Evolutionary conservation across 257 asterid genomes (phyloP).

Genomic region (Thymus quinquecostatus): DNA sequence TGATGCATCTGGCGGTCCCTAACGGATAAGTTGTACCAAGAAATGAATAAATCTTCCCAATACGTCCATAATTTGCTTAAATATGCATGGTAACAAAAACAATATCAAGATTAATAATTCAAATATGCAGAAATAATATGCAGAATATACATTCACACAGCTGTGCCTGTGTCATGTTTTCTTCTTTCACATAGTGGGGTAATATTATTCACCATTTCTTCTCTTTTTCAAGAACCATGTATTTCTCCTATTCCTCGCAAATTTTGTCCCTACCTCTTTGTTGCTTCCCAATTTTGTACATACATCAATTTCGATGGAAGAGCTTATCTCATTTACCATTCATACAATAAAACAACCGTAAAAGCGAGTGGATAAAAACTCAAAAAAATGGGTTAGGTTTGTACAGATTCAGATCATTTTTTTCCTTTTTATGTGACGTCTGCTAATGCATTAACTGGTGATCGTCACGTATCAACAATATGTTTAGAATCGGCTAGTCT

Average conservation of each 20-base stretch:
- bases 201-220: slow-evolving; percentile 21
- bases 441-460: too few species aligned
- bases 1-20: too few species aligned
- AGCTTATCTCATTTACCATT: not conserved
- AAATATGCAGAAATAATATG: too few species aligned
- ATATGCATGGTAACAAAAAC: too few species aligned
- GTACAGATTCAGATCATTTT: too few species aligned
- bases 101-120: too few species aligned
- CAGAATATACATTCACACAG: too few species aligned
- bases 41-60: too few species aligned
- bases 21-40: too few species aligned
- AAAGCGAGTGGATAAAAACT: not conserved
- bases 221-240: slow-evolving; percentile 22
- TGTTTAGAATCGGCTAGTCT: too few species aligned
- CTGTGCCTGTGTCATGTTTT: slow-evolving; percentile 33
- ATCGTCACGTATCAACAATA: too few species aligned
- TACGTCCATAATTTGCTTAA: not conserved
- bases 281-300: not conserved
- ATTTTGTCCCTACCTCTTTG: slow-evolving; percentile 7
- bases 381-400: not conserved
- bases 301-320: not conserved
- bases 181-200: slow-evolving; percentile 19
- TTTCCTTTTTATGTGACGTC: too few species aligned
- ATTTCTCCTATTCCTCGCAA: not conserved
- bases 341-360: not conserved